phyloP scores from a whole-genome alignment of 2,329 filamentous ascomycete species.

The Ceratocystiopsis brevicomis region DNA sequence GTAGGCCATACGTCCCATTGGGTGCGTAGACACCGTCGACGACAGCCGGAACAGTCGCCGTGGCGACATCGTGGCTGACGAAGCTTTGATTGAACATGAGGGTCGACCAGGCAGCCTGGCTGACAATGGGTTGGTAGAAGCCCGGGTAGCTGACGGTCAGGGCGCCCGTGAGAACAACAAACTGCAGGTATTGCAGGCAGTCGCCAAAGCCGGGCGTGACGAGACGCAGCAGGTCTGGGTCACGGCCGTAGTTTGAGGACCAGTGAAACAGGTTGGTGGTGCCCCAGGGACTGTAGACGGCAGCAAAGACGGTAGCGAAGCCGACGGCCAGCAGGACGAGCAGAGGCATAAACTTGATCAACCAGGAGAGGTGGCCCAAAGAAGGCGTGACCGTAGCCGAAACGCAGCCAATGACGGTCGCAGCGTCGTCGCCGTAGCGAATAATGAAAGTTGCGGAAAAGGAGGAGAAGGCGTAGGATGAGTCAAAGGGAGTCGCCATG shows the following conservation, averaged over 20 bases:
- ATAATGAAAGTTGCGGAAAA: slow-evolving; percentile 56
- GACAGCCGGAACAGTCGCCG: slow-evolving; percentile 31
- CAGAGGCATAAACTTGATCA: slow-evolving; percentile 59
- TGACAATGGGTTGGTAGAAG: slow-evolving; percentile 81
- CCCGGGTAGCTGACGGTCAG: slow-evolving; percentile 80
- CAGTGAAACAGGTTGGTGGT: slow-evolving; percentile 79
- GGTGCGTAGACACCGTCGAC: slow-evolving; percentile 75
- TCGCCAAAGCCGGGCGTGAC: slow-evolving; percentile 94
- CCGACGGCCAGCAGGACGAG: slow-evolving; percentile 63
- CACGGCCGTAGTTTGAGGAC: slow-evolving; percentile 94
- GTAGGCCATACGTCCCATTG: slow-evolving; percentile 61
- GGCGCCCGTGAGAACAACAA: slow-evolving; percentile 70
- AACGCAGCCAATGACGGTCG: slow-evolving; percentile 56
- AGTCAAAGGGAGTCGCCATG: slow-evolving; percentile 53
- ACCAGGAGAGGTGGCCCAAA: slow-evolving; percentile 49
- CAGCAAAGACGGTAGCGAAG: slow-evolving; percentile 64
- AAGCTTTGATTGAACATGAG: slow-evolving; percentile 91
- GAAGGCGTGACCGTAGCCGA: slow-evolving; percentile 70
- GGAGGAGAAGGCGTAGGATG: slow-evolving; percentile 74
- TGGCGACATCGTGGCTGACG: slow-evolving; percentile 47
- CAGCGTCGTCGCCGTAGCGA: slow-evolving; percentile 49
- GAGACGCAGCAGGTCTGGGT: slow-evolving; percentile 74
- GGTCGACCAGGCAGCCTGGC: slow-evolving; percentile 71
- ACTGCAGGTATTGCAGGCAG: slow-evolving; percentile 93
- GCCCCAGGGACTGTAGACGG: slow-evolving; percentile 86